Conservation (phyloP, 2,329 filamentous ascomycete genomes). For the Neopestalotiopsis clavispora region DNA sequence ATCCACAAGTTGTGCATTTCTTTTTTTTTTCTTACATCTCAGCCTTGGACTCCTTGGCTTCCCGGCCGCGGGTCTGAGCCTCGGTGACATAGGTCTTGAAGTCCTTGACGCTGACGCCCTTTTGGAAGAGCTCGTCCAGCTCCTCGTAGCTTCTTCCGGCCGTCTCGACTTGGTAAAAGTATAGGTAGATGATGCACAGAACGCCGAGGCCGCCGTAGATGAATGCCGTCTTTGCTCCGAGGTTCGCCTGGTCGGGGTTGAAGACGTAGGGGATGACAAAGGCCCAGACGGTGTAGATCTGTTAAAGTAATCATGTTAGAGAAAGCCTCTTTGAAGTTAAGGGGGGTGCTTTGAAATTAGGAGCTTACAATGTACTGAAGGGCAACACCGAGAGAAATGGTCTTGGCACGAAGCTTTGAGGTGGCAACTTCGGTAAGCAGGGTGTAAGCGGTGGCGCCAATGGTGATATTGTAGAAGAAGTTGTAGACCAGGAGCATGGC, state of each 20-base stretch:
- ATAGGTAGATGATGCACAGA: conserved; percentile 34
- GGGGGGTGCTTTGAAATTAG: no score
- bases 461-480: conserved; percentile 44
- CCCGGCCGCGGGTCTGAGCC: not conserved
- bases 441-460: conserved; percentile 44
- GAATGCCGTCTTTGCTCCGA: conserved; percentile 46
- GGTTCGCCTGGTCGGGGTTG: conserved; percentile 36
- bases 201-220: conserved; percentile 41
- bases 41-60: conserved; percentile 4
- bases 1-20: not conserved
- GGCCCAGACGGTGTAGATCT: conserved; percentile 18
- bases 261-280: conserved; percentile 35
- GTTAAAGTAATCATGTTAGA: not conserved
- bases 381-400: conserved; percentile 38
- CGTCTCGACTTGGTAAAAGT: conserved; percentile 41
- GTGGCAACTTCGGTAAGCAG: conserved; percentile 29
- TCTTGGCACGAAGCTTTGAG: conserved; percentile 35
- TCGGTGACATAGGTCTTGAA: conserved; percentile 13
- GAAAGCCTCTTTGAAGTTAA: not conserved
- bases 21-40: not conserved
- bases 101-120: conserved; percentile 24
- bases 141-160: conserved; percentile 27
- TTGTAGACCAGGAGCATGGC: conserved; percentile 44
- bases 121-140: conserved; percentile 24
- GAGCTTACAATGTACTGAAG: conserved; percentile 28